Evolutionary conservation across 1,284 basidiomycete species (phyloP).

Genomic region (Anthracocystis panici-leucophaei): DNA sequence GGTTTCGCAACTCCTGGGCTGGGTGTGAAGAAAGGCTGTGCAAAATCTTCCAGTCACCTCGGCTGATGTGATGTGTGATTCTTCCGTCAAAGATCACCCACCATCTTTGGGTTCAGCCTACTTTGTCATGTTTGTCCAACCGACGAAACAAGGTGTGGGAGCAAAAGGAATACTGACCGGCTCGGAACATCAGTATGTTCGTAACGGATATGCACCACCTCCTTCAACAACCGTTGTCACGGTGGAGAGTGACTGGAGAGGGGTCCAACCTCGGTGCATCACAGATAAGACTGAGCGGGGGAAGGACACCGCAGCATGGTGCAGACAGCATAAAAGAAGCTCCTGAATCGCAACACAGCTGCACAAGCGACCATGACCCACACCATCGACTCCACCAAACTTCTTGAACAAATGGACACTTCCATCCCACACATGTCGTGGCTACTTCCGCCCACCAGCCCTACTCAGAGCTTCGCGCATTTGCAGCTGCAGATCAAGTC

Average conservation of each 20-base stretch:
- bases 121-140: not conserved
- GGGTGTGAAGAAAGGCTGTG: not conserved
- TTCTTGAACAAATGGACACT: conserved; percentile 9
- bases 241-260: not conserved
- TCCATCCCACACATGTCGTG: conserved; percentile 2
- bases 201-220: too few relatives aligned
- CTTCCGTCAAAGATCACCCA: not conserved
- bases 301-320: not conserved
- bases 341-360: not conserved
- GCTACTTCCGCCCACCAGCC: conserved; percentile 14
- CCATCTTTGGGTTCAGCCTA: not conserved
- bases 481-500: conserved; percentile 4
- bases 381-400: not conserved
- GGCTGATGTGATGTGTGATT: too few relatives aligned
- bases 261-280: not conserved
- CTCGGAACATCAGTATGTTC: not conserved
- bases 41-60: too few relatives aligned
- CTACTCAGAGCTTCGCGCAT: not conserved
- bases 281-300: not conserved
- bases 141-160: not conserved
- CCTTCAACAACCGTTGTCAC: not conserved
- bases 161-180: not conserved
- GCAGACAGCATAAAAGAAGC: not conserved
- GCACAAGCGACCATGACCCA: not conserved
- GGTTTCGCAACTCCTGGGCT: not conserved